Evolutionary conservation across 306 rosid genomes (phyloP).

Genomic region (Gastrolobium villosum): DNA sequence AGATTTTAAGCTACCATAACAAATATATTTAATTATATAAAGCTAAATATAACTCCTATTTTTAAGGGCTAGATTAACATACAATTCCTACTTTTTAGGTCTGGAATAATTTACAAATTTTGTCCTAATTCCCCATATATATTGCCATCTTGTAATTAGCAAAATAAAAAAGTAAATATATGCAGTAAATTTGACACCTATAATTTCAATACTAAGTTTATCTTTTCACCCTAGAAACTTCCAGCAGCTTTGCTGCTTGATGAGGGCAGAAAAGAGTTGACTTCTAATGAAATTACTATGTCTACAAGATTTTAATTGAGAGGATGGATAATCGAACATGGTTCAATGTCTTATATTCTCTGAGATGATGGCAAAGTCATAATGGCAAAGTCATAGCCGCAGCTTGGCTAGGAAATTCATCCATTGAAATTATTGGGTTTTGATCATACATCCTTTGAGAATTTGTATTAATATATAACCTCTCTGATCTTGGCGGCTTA

Average conservation of each 20-base stretch:
- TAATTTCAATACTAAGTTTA: not conserved
- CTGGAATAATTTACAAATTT: no score
- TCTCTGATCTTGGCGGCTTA: slow-evolving; percentile 55
- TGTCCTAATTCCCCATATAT: no score
- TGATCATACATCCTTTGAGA: slow-evolving; percentile 62
- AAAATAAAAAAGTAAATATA: no score
- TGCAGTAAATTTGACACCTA: no score
- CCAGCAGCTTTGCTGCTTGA: slow-evolving; percentile 8
- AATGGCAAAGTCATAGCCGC: slow-evolving; percentile 52
- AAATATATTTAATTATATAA: no score
- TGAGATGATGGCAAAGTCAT: slow-evolving; percentile 56
- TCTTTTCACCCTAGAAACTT: not conserved
- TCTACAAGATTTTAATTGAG: slow-evolving; percentile 18
- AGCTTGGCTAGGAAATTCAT: slow-evolving; percentile 66
- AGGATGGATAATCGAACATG: not conserved
- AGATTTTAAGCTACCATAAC: no score
- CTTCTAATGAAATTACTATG: slow-evolving; percentile 8
- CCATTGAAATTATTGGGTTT: slow-evolving; percentile 58
- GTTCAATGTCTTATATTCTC: slow-evolving; percentile 48
- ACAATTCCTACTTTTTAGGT: no score
- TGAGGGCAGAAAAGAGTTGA: not conserved
- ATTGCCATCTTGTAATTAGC: no score
- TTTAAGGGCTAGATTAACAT: no score
- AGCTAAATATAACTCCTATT: no score
- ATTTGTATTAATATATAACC: slow-evolving; percentile 53